Conservation (phyloP, 768 basidiomycete species). For the Rhodotorula toruloides region DNA sequence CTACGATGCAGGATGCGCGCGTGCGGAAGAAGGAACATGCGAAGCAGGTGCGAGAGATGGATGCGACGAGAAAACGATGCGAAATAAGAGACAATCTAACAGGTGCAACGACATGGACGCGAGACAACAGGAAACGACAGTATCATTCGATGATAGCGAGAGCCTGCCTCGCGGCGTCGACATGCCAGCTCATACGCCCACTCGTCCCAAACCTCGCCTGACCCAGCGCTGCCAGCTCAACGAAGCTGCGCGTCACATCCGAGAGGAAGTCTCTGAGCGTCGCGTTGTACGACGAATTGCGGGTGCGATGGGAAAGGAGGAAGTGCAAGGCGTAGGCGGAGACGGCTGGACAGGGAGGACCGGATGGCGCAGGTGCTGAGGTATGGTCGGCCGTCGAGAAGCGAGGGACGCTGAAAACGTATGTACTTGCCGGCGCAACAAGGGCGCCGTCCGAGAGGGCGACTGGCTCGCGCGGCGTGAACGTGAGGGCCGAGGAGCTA, state of each 20-base stretch:
- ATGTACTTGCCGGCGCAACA: conserved; percentile 25
- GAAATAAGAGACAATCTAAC: not conserved
- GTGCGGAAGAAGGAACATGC: too few relatives aligned
- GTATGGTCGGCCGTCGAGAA: conserved; percentile 1
- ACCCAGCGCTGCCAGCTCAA: conserved; percentile 23
- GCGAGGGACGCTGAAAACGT: conserved; percentile 30
- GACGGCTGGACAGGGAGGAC: not conserved
- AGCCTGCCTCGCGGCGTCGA: conserved; percentile 17
- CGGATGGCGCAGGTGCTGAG: not conserved
- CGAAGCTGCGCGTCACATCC: conserved; percentile 29
- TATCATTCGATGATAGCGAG: not conserved
- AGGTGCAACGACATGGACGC: not conserved
- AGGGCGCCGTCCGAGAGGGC: conserved; percentile 1
- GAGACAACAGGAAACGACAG: not conserved
- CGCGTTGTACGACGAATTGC: conserved; percentile 16
- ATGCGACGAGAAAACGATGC: too few relatives aligned
- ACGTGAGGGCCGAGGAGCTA: conserved; percentile 20
- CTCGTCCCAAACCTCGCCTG: conserved; percentile 21
- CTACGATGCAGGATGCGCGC: too few relatives aligned
- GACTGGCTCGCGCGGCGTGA: conserved; percentile 33
- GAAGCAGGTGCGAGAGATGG: too few relatives aligned
- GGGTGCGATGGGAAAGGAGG: conserved; percentile 19
- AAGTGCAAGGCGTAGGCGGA: conserved; percentile 31
- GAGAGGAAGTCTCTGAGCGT: conserved; percentile 19
- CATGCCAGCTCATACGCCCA: conserved; percentile 31